phyloP scores from a whole-genome alignment of 148 eudicot species.

The Drosera capensis region DNA sequence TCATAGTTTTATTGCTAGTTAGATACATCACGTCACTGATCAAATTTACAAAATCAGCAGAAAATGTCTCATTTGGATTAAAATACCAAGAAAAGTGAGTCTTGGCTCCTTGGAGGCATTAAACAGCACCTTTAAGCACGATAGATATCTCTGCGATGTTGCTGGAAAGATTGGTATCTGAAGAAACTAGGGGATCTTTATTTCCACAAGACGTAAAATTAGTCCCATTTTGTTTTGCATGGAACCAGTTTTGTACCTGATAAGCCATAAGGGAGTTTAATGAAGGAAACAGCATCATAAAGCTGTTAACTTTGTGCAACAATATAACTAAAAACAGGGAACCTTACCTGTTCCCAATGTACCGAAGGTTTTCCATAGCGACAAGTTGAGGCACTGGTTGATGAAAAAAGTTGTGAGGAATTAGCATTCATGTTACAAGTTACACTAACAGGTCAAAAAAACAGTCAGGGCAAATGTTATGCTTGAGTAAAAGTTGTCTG shows the following conservation, averaged over 20 bases:
- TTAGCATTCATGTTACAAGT: not conserved
- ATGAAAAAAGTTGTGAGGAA: not conserved
- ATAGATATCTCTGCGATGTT: slow-evolving; percentile 14
- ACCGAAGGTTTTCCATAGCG: slow-evolving; percentile 37
- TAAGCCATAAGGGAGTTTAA: slow-evolving; percentile 1
- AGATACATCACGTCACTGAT: too few species aligned
- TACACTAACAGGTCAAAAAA: not conserved
- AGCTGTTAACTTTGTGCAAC: too few species aligned
- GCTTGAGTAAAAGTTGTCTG: too few species aligned
- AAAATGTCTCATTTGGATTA: too few species aligned
- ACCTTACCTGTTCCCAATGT: slow-evolving; percentile 48
- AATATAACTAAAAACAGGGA: not conserved
- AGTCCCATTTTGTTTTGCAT: slow-evolving; percentile 23
- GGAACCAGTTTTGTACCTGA: slow-evolving; percentile 75
- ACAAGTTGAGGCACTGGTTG: slow-evolving; percentile 39
- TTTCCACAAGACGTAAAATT: not conserved
- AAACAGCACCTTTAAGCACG: slow-evolving; percentile 25
- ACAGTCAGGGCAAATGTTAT: not conserved
- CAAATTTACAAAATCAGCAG: too few species aligned
- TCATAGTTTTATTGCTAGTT: too few species aligned
- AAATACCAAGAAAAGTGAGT: too few species aligned
- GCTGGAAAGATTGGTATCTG: slow-evolving; percentile 8
- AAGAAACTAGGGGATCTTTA: slow-evolving; percentile 10
- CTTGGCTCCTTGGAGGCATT: too few species aligned
- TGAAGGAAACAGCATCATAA: too few species aligned